Evolutionary conservation across 2,329 filamentous ascomycete genomes (phyloP).

Genomic region (Harringtonia lauricola): DNA sequence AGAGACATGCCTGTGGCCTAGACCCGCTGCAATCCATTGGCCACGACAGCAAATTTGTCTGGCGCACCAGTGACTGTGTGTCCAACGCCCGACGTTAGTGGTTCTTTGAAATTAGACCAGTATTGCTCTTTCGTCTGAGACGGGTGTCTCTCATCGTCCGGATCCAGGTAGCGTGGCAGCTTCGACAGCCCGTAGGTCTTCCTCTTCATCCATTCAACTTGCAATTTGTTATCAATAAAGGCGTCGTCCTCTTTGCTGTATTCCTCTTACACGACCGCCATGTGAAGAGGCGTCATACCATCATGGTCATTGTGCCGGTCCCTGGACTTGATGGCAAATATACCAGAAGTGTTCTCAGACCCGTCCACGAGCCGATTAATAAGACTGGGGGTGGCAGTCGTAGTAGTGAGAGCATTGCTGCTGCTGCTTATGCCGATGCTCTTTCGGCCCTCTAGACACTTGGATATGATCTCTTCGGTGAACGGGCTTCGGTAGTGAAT

Average conservation of each 20-base stretch:
- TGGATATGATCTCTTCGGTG: constrained; percentile 3
- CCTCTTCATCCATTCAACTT: no score
- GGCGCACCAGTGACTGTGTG: no score
- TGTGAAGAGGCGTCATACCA: constrained; percentile 4
- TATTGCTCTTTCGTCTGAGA: no score
- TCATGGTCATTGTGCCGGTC: neutral
- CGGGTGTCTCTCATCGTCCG: no score
- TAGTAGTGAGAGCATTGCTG: no score
- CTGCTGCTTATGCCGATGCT: no score
- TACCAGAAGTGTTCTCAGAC: neutral
- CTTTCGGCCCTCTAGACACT: neutral
- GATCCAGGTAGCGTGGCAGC: no score
- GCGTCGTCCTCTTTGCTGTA: neutral
- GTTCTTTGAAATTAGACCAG: no score
- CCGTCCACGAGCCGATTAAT: neutral
- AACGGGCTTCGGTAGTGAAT: constrained; percentile 3
- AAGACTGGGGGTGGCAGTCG: neutral
- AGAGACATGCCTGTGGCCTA: neutral
- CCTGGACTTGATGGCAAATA: neutral
- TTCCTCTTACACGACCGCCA: neutral
- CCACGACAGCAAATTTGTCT: neutral
- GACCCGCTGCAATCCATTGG: neutral
- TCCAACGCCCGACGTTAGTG: no score
- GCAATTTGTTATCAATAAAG: neutral
- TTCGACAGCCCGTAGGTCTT: no score